phyloP scores from a whole-genome alignment of 2,329 filamentous ascomycete genomes.

The Ophioceras dolichostomum region DNA sequence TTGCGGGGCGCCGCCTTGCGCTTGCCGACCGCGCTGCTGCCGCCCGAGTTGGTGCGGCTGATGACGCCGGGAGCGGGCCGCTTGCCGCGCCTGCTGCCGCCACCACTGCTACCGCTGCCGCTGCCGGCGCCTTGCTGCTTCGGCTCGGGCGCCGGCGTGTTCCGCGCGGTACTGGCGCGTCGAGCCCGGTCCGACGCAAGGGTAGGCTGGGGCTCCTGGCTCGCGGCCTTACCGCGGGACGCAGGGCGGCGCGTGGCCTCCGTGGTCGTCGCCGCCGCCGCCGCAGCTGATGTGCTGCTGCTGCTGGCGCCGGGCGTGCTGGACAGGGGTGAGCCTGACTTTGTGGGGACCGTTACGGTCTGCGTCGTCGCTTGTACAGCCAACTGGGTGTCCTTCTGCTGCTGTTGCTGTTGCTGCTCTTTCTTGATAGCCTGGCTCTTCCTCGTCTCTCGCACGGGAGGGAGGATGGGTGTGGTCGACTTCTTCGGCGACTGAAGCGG shows the following conservation, averaged over 20 bases:
- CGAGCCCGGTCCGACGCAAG: slow-evolving; percentile 40
- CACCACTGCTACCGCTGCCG: slow-evolving; percentile 13
- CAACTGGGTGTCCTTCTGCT: slow-evolving; percentile 6
- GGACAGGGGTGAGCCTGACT: slow-evolving; percentile 9
- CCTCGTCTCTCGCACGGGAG: slow-evolving; percentile 19
- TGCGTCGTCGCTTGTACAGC: too few species aligned
- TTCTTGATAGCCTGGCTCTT: slow-evolving; percentile 13
- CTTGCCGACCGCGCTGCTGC: slow-evolving; percentile 57
- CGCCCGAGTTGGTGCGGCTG: slow-evolving; percentile 46
- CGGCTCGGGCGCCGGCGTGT: slow-evolving; percentile 40
- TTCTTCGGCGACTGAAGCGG: slow-evolving; percentile 17
- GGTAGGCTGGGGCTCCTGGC: slow-evolving; percentile 35
- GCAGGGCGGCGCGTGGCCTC: slow-evolving; percentile 28
- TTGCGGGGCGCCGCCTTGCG: slow-evolving; percentile 58
- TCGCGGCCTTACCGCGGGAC: slow-evolving; percentile 39
- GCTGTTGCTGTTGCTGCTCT: slow-evolving; percentile 7
- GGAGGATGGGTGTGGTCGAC: slow-evolving; percentile 20
- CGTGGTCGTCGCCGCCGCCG: slow-evolving; percentile 7
- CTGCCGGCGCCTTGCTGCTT: slow-evolving; percentile 11
- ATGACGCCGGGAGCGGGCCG: slow-evolving; percentile 64
- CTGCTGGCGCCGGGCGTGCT: slow-evolving; percentile 15
- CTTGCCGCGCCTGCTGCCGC: slow-evolving; percentile 27
- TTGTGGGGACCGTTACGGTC: slow-evolving; percentile 4
- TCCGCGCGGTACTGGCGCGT: slow-evolving; percentile 43
- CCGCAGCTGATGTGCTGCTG: slow-evolving; percentile 22